These are phyloP conservation scores for Candida michaelii DNA, from an alignment of 805 yeast species.

Conservation along the genomic window DNA sequence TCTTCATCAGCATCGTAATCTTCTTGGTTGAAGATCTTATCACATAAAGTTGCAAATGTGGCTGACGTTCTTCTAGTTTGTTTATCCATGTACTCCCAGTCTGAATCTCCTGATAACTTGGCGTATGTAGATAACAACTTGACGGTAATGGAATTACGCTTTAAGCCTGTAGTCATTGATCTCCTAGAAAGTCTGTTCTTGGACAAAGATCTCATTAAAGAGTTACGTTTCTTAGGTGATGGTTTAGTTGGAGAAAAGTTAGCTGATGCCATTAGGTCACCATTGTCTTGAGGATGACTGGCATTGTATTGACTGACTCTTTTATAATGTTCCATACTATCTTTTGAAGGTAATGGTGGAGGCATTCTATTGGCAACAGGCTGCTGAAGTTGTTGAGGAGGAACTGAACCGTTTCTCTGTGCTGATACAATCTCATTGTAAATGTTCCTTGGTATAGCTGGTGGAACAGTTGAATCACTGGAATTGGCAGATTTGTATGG, in stretches of 20 bases:
- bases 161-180: conserved; percentile 47
- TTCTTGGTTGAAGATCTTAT: conserved; percentile 73
- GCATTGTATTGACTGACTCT: conserved; percentile 13
- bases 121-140: conserved; percentile 73
- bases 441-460: conserved; percentile 42
- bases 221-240: conserved; percentile 25
- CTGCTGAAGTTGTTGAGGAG: conserved; percentile 11
- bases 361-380: conserved; percentile 26
- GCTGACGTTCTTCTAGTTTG: conserved; percentile 76
- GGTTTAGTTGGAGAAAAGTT: conserved; percentile 18
- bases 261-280: conserved; percentile 28
- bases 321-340: conserved; percentile 20
- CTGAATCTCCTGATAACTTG: conserved; percentile 60
- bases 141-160: conserved; percentile 69
- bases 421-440: conserved; percentile 43
- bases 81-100: conserved; percentile 68
- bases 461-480: conserved; percentile 16
- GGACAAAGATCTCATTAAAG: conserved; percentile 25
- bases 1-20: conserved; percentile 50
- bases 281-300: conserved; percentile 6
- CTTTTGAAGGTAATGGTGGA: conserved; percentile 44
- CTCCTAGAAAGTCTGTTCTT: conserved; percentile 35
- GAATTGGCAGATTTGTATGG: conserved; percentile 7
- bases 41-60: conserved; percentile 76
- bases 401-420: conserved; percentile 20